These are phyloP conservation scores for Biscogniauxia mediterranea DNA, from an alignment of 2,329 filamentous ascomycete species.

Conservation along the genomic window DNA sequence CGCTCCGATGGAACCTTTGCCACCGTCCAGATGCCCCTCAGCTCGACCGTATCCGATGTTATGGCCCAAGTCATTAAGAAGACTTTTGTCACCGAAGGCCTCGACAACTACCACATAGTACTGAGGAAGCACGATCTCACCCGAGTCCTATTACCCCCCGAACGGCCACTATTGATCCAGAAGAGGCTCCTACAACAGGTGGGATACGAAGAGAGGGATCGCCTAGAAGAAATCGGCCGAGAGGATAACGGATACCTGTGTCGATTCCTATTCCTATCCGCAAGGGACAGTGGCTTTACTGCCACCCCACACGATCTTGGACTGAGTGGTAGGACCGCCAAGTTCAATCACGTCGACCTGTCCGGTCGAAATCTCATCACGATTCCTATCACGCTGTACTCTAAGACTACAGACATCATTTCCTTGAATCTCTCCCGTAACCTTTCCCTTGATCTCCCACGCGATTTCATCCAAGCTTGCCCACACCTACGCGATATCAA, in stretches of 20 bases:
- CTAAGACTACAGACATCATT: conserved; percentile 87
- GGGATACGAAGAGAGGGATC: conserved; percentile 83
- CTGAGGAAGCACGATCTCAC: conserved; percentile 90
- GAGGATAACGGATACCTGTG: conserved; percentile 98
- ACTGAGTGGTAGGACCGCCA: conserved; percentile 76
- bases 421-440: conserved; percentile 93
- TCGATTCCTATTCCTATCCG: conserved; percentile 90
- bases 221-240: conserved; percentile 87
- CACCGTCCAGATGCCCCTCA: conserved; percentile 80
- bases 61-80: conserved; percentile 91
- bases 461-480: conserved; percentile 94
- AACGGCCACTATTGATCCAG: conserved; percentile 86
- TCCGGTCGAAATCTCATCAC: conserved; percentile 87
- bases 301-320: conserved; percentile 75
- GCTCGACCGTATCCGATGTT: conserved; percentile 82
- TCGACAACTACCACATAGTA: conserved; percentile 94
- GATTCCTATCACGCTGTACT: conserved; percentile 91
- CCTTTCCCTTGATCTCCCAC: conserved; percentile 85
- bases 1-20: conserved; percentile 91
- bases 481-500: conserved; percentile 91
- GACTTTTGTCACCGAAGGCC: conserved; percentile 83
- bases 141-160: conserved; percentile 72
- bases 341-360: conserved; percentile 92
- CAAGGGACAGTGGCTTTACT: conserved; percentile 79
- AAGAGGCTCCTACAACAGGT: conserved; percentile 88